phyloP scores from a whole-genome alignment of 305 asterid species.

The Stenogyne calaminthoides region DNA sequence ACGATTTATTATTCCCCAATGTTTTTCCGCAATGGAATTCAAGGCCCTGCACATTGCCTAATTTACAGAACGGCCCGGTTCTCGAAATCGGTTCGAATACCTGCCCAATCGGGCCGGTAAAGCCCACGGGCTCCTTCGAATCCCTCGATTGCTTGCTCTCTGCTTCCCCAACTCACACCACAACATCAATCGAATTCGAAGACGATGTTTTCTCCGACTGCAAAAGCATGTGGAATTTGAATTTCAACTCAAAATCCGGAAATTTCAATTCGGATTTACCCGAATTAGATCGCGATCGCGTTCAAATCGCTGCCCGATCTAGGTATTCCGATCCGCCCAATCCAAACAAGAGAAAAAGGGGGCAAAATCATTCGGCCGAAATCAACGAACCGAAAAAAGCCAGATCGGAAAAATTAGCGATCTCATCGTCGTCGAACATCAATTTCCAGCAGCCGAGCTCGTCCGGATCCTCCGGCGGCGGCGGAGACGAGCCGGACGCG shows the following conservation, averaged over 20 bases:
- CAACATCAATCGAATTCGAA: constrained; percentile 47
- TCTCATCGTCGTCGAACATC: constrained; percentile 41
- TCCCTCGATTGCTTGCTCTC: constrained; percentile 70
- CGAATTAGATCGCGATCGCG: not conserved
- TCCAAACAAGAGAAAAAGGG: constrained; percentile 43
- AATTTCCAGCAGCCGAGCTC: constrained; percentile 68
- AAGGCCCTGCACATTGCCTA: constrained; percentile 27
- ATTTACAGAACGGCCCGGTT: constrained; percentile 33
- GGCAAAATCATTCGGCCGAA: constrained; percentile 2
- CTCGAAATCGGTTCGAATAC: constrained; percentile 21
- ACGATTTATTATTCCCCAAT: constrained; percentile 5
- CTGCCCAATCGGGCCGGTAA: not conserved
- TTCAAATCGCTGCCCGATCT: not conserved
- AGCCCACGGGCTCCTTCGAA: constrained; percentile 46
- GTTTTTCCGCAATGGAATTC: constrained; percentile 32
- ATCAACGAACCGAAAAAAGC: constrained; percentile 41
- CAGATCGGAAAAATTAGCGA: constrained; percentile 25
- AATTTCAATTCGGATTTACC: constrained; percentile 16
- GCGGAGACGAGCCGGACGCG: constrained; percentile 67
- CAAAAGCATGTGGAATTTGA: constrained; percentile 50
- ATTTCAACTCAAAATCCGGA: not conserved
- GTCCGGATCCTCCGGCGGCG: constrained; percentile 38
- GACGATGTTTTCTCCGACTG: constrained; percentile 63
- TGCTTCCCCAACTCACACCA: constrained; percentile 49
- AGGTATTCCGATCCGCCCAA: not conserved